Evolutionary conservation across 2,329 filamentous ascomycete genomes (phyloP).

Genomic region (Colletotrichum melonis): DNA sequence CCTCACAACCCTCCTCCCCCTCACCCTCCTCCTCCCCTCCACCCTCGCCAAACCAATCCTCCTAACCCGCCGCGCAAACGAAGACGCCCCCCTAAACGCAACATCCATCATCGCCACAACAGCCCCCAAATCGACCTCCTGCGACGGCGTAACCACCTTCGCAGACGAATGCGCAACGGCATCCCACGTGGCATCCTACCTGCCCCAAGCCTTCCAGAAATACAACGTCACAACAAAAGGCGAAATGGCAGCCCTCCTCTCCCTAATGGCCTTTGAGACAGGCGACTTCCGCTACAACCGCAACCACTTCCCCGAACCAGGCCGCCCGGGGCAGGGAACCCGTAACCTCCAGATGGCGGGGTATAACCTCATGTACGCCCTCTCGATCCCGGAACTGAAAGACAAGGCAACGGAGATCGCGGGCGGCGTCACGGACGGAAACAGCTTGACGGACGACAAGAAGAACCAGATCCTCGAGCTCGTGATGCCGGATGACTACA

Average conservation of each 20-base stretch:
- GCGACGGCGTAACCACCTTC: conserved; percentile 55
- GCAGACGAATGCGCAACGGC: conserved; percentile 74
- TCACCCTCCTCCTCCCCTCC: conserved; percentile 42
- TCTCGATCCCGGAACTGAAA: conserved; percentile 51
- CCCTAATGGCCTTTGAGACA: conserved; percentile 79
- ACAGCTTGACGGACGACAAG: conserved; percentile 41
- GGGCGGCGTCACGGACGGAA: conserved; percentile 42
- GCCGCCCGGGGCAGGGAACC: conserved; percentile 77
- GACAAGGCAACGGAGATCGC: conserved; percentile 44
- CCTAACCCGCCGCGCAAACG: conserved; percentile 15
- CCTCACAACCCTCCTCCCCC: conserved; percentile 39
- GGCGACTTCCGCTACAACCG: conserved; percentile 77
- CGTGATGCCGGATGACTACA: conserved; percentile 60
- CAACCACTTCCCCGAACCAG: conserved; percentile 62
- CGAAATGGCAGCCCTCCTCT: conserved; percentile 76
- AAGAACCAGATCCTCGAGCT: conserved; percentile 56
- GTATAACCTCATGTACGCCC: conserved; percentile 61
- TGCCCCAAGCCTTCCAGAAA: conserved; percentile 66
- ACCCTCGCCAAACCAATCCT: conserved; percentile 40
- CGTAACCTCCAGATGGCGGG: conserved; percentile 62
- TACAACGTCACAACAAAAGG: conserved; percentile 66
- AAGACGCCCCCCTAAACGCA: conserved; percentile 35
- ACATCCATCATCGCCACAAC: conserved; percentile 61
- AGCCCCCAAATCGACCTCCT: conserved; percentile 66
- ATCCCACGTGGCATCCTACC: conserved; percentile 66